phyloP scores from a whole-genome alignment of 2,329 filamentous ascomycete species.

The Sclerotinia sclerotiorum region DNA sequence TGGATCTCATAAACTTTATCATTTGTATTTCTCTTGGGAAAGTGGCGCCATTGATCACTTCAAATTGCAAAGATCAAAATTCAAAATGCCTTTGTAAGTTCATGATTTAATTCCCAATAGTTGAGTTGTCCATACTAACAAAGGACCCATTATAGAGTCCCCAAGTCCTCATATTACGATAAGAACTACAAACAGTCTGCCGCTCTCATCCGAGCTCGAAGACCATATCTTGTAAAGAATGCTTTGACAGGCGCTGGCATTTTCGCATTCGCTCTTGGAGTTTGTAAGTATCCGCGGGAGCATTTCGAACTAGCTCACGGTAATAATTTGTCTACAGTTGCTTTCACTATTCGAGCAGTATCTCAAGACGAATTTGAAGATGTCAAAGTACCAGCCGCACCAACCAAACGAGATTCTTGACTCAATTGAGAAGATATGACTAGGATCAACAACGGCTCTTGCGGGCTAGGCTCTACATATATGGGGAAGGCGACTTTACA shows the following conservation, averaged over 20 bases:
- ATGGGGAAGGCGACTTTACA: background rate
- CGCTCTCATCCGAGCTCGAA: conserved; percentile 85
- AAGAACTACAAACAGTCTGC: conserved; percentile 80
- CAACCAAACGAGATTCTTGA: conserved; percentile 24
- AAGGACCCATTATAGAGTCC: conserved; percentile 47
- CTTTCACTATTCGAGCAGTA: conserved; percentile 76
- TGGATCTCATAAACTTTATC: conserved; percentile 2
- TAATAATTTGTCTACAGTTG: conserved; percentile 48
- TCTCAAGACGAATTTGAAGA: conserved; percentile 97
- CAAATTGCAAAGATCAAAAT: background rate
- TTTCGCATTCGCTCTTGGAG: conserved; percentile 71
- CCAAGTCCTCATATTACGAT: conserved; percentile 86
- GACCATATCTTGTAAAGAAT: conserved; percentile 91
- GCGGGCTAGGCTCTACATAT: background rate
- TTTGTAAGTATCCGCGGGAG: conserved; percentile 70
- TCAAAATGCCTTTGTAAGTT: conserved; percentile 22
- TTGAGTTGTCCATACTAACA: background rate
- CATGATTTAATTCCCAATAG: background rate
- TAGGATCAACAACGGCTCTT: background rate
- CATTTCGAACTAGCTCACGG: background rate
- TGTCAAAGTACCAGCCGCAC: conserved; percentile 75
- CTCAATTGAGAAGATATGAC: background rate
- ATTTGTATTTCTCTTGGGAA: conserved; percentile 10
- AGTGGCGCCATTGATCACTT: conserved; percentile 21
- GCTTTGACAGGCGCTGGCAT: conserved; percentile 75